Evolutionary conservation across 2,329 filamentous ascomycete genomes (phyloP).

Genomic region (Cadophora malorum): DNA sequence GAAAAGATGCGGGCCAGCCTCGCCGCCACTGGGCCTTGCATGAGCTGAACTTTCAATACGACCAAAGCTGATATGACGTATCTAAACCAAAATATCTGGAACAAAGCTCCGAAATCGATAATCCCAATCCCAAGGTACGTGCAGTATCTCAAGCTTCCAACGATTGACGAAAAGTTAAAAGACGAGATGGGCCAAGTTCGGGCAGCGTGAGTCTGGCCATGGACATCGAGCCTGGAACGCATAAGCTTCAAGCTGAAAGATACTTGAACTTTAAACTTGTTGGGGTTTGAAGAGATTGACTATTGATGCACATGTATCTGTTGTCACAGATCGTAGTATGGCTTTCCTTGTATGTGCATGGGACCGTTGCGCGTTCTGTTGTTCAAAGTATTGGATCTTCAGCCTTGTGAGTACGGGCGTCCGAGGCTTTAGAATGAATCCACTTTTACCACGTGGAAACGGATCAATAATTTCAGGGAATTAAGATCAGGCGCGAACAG

Average conservation of each 20-base stretch:
- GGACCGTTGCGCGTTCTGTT: too few relatives aligned
- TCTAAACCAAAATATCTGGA: slow-evolving; percentile 5
- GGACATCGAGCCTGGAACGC: neutral
- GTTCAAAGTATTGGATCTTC: neutral
- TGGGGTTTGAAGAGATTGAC: neutral
- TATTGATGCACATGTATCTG: neutral
- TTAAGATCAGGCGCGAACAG: neutral
- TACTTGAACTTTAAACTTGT: neutral
- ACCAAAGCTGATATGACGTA: slow-evolving; percentile 13
- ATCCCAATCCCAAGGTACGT: neutral
- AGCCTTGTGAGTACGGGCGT: neutral
- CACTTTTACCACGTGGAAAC: neutral
- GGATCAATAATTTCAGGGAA: neutral
- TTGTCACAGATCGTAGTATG: neutral
- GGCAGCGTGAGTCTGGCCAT: neutral
- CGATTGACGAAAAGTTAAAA: neutral
- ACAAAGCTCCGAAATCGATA: slow-evolving; percentile 12
- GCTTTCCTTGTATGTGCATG: too few relatives aligned
- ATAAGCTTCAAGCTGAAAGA: neutral
- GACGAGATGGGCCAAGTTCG: neutral
- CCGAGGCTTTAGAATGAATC: neutral
- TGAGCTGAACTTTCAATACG: slow-evolving; percentile 18
- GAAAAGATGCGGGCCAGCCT: neutral
- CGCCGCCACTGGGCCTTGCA: slow-evolving; percentile 13
- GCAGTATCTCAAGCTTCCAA: neutral